Base-by-base conservation (phyloP, 2,329 filamentous ascomycete genomes). In the Fusarium sp. region DNA sequence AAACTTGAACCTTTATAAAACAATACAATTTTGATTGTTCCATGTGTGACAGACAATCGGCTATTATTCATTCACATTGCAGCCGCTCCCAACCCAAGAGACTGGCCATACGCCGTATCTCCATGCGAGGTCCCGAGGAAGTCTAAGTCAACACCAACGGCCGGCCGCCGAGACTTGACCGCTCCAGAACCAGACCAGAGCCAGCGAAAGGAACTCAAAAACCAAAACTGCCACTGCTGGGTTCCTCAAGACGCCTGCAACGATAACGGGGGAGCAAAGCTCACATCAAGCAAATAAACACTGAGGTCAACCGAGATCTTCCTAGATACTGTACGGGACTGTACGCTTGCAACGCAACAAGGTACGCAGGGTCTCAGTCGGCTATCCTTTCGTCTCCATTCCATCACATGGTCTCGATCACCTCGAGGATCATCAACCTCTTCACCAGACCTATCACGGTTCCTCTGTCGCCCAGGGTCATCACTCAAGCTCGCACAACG, bases 61-160 rank as follows among this genome's bases (percentile, higher is more conserved):
- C 57, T 44, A 58, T 59, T 50, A 69, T 57, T 63, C 49, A 69
- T 57, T 63, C 49, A 52, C 50, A 48, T 54, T 64, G 60, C 65
- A 61, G 67, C 49, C 55, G 49, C 59, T 69, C 20, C 40, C 52
- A 45, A 67, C 66, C 66, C 52, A 67, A 50, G 44, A 73, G 41
- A 42, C 57, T 60, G 40, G 52, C 71, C 69, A 65, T 69, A 62
- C 71, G 70, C 64, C 64, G 66, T 62, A 74, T 67, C 63, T 59
- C 52, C 49, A 66, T 74, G 69, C 73, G 71, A 69, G 71, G 67
- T 68, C 70, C 71, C 64, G 64, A 62, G 44, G 64, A 64, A 69
- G 66, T 68, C 61, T 63, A 69, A 67, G 57, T 63, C 53, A 67
- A 70, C 53, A 73, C 57, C 52, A 45, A 67, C 66, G 60, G 69